These are phyloP conservation scores for Calophaca sinica DNA, from an alignment of 306 rosid genomes.

Conservation along the genomic window DNA sequence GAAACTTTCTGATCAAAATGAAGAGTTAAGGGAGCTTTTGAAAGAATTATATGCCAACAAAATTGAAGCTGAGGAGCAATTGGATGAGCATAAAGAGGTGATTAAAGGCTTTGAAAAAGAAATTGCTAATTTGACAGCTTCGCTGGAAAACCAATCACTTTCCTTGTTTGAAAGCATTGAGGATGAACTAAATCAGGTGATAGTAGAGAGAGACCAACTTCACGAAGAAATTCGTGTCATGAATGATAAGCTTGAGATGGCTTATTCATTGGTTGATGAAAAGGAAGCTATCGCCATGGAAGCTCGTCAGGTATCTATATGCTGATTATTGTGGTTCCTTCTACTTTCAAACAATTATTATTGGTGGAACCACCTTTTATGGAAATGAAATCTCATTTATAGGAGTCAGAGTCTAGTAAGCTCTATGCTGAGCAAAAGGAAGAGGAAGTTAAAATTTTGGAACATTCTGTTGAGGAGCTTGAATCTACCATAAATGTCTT, in stretches of 20 bases:
- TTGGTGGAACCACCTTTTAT: slow-evolving; percentile 37
- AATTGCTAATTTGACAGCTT: slow-evolving; percentile 69
- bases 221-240: slow-evolving; percentile 65
- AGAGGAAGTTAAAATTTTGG: slow-evolving; percentile 94
- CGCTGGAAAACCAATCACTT: slow-evolving; percentile 63
- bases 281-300: slow-evolving; percentile 86
- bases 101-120: slow-evolving; percentile 82
- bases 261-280: slow-evolving; percentile 81
- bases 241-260: slow-evolving; percentile 80
- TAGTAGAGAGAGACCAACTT: slow-evolving; percentile 77
- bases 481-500: slow-evolving; percentile 90
- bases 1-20: slow-evolving; percentile 63
- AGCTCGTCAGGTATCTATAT: slow-evolving; percentile 77
- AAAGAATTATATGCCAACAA: slow-evolving; percentile 66
- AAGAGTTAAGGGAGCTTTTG: slow-evolving; percentile 69
- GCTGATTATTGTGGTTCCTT: slow-evolving; percentile 40
- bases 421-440: slow-evolving; percentile 87
- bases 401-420: slow-evolving; percentile 91
- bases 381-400: slow-evolving; percentile 44
- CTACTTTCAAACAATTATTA: slow-evolving; percentile 29
- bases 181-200: slow-evolving; percentile 66
- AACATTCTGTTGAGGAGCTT: slow-evolving; percentile 92
- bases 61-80: slow-evolving; percentile 65
- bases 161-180: slow-evolving; percentile 66
- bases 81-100: slow-evolving; percentile 81